phyloP scores from a whole-genome alignment of 768 basidiomycete species.

The Lepiota subincarnata region DNA sequence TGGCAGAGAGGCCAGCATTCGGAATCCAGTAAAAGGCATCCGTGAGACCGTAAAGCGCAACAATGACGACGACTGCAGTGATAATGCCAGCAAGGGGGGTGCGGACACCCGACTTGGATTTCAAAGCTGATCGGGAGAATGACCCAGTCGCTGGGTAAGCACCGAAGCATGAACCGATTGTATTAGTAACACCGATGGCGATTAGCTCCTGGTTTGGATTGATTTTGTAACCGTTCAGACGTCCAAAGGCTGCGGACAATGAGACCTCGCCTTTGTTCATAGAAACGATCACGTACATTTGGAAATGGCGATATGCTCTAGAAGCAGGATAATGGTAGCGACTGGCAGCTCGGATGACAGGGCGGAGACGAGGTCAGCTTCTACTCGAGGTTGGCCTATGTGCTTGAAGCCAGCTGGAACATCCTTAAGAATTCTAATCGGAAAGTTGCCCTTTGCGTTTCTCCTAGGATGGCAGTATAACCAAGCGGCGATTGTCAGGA shows the following conservation, averaged over 20 bases:
- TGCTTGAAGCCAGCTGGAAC: conserved; percentile 84
- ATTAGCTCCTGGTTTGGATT: conserved; percentile 93
- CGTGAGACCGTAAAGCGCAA: conserved; percentile 93
- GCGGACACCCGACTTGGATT: conserved; percentile 95
- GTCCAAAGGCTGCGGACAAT: conserved; percentile 72
- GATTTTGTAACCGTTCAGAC: conserved; percentile 92
- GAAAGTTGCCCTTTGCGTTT: conserved; percentile 59
- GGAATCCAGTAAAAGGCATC: conserved; percentile 92
- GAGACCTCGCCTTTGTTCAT: background rate
- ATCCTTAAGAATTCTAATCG: conserved; percentile 76
- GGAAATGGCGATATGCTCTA: conserved; percentile 97
- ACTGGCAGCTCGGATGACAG: conserved; percentile 76
- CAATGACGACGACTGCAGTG: conserved; percentile 83
- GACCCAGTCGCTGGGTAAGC: conserved; percentile 98
- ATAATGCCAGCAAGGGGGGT: conserved; percentile 88
- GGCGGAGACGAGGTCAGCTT: conserved; percentile 51
- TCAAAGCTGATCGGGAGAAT: conserved; percentile 96
- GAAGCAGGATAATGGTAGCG: conserved; percentile 81
- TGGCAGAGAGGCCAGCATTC: conserved; percentile 76
- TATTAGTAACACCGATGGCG: conserved; percentile 96
- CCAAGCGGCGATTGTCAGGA: conserved; percentile 87
- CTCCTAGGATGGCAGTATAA: conserved; percentile 68
- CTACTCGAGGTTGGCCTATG: conserved; percentile 39
- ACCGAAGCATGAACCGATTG: conserved; percentile 81
- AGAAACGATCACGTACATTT: conserved; percentile 57